These are phyloP conservation scores for Plasmopara muralis DNA, from an alignment of 352 stramenopile species.

Conservation along the genomic window DNA sequence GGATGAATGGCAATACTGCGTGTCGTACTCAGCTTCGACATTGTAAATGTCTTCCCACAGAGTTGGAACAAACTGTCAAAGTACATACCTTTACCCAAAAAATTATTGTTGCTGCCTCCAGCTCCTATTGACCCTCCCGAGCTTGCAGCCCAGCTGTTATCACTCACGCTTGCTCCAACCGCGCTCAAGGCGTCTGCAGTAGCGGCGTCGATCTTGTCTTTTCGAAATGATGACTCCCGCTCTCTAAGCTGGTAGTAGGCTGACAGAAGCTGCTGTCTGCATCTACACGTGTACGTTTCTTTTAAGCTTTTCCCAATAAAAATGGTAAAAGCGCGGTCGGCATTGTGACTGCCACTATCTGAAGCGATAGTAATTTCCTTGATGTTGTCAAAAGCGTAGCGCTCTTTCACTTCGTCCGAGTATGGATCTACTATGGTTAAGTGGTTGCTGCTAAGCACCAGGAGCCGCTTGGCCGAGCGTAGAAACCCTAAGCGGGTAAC, in stretches of 20 bases:
- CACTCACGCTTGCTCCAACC: constrained; percentile 32
- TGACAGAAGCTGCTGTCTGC: constrained; percentile 76
- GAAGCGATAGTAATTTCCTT: constrained; percentile 80
- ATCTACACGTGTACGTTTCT: constrained; percentile 82
- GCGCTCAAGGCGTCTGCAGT: constrained; percentile 36
- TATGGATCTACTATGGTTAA: constrained; percentile 81
- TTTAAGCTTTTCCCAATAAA: constrained; percentile 83
- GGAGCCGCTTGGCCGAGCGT: constrained; percentile 64
- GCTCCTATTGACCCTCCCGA: constrained; percentile 14
- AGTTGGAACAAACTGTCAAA: constrained; percentile 85
- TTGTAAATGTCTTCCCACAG: constrained; percentile 77
- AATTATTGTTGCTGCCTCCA: constrained; percentile 10
- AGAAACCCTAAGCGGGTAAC: constrained; percentile 79
- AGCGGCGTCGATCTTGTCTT: constrained; percentile 46
- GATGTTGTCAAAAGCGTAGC: constrained; percentile 83
- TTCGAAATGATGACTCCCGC: constrained; percentile 63
- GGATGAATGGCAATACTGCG: constrained; percentile 55
- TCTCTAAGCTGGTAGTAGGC: constrained; percentile 82
- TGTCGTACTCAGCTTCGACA: constrained; percentile 82
- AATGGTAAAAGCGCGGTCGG: constrained; percentile 72
- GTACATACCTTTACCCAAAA: constrained; percentile 69
- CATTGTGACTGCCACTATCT: constrained; percentile 57
- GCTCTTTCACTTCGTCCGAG: constrained; percentile 81
- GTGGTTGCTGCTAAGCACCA: constrained; percentile 77
- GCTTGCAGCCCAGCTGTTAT: constrained; percentile 27